Conservation (phyloP, 2,329 filamentous ascomycete species). For the Phialocephala sp. region DNA sequence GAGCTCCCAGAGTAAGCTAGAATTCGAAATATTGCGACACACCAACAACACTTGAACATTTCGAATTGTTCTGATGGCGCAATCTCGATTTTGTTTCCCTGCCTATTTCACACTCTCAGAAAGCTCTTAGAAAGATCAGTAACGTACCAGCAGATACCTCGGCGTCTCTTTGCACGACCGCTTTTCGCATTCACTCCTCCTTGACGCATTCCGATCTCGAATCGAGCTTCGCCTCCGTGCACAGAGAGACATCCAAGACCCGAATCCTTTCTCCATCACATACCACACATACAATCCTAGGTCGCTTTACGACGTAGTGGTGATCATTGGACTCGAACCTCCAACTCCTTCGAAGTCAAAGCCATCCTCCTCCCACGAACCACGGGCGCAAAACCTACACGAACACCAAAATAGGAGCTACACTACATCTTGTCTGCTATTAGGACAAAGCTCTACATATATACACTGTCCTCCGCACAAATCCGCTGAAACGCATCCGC, state of each 20-base stretch:
- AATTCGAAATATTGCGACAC: not conserved
- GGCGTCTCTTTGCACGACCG: not conserved
- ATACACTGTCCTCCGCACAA: not conserved
- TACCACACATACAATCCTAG: not conserved
- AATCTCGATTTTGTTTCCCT: not conserved
- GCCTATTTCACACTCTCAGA: not conserved
- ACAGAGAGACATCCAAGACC: not conserved
- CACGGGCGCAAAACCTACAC: conserved; percentile 1
- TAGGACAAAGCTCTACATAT: not conserved
- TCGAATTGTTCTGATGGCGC: not conserved
- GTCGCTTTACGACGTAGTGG: not conserved
- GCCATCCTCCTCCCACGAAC: not conserved
- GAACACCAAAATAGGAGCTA: not conserved
- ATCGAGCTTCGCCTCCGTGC: not conserved
- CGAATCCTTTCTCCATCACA: not conserved
- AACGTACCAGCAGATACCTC: conserved; percentile 1
- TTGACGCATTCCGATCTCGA: not conserved
- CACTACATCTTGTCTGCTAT: not conserved
- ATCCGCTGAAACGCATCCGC: not conserved
- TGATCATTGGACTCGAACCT: not conserved
- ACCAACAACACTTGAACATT: conserved; percentile 5
- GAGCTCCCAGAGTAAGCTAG: not conserved
- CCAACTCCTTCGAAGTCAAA: not conserved
- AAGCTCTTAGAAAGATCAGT: not conserved
- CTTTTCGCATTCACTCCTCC: not conserved